Percentiles rank a stretch among this genome's conserved stretches.
Conservation (phyloP, 2,329 filamentous ascomycete genomes). For the Cladophialophora immunda region DNA sequence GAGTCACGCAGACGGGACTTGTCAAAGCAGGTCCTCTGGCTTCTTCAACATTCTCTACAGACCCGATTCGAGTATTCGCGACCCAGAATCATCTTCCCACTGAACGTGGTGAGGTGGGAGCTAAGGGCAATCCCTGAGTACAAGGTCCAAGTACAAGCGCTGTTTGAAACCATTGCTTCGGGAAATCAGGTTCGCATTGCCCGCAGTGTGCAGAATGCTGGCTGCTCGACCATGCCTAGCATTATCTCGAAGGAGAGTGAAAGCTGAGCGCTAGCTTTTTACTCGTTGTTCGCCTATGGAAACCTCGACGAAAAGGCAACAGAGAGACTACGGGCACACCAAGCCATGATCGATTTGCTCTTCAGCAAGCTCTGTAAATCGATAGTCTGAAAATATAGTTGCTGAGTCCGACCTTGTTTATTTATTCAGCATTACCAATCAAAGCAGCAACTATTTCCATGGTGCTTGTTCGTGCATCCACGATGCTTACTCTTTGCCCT, state of each 20-base stretch:
- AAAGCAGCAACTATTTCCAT: no score
- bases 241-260: neutral
- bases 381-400: no score
- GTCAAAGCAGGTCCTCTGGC: constrained; percentile 4
- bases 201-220: constrained; percentile 16
- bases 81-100: constrained; percentile 12
- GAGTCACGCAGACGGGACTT: constrained; percentile 2
- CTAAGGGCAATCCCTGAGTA: constrained; percentile 11
- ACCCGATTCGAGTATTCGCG: neutral
- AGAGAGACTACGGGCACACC: no score
- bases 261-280: neutral
- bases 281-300: no score
- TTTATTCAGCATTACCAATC: no score
- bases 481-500: no score
- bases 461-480: no score
- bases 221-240: constrained; percentile 4
- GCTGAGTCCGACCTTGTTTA: no score
- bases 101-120: constrained; percentile 24
- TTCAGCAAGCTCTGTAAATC: no score
- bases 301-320: no score
- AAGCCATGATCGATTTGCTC: no score
- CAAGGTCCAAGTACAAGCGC: neutral
- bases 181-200: constrained; percentile 15
- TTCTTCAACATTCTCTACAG: neutral
- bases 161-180: constrained; percentile 18